Conservation (phyloP, 1,139 yeast species). For the Suhomyces maxii region DNA sequence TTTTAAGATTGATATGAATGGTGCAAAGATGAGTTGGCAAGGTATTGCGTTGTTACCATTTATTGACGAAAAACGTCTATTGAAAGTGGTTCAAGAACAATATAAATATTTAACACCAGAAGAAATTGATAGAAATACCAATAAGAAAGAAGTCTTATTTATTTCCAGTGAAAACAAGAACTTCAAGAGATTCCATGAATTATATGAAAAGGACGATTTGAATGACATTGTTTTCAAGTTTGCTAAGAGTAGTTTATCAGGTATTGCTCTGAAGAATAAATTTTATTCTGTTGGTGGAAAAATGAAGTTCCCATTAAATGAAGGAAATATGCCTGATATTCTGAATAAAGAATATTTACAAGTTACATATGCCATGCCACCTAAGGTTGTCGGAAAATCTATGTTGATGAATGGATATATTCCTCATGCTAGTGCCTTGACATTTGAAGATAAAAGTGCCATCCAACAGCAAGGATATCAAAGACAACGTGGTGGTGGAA, state of each 20-base stretch:
- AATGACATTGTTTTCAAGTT: conserved; percentile 43
- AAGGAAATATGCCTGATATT: conserved; percentile 57
- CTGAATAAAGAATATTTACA: conserved; percentile 56
- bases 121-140: conserved; percentile 71
- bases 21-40: conserved; percentile 93
- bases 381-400: conserved; percentile 61
- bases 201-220: conserved; percentile 29
- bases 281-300: conserved; percentile 49
- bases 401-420: conserved; percentile 82
- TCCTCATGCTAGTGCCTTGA: conserved; percentile 59
- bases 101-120: conserved; percentile 64
- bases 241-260: conserved; percentile 63
- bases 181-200: conserved; percentile 35
- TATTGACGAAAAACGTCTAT: conserved; percentile 77
- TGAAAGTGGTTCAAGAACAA: conserved; percentile 63
- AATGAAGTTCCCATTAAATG: conserved; percentile 60
- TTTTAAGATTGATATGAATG: conserved; percentile 91
- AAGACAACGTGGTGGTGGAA: conserved; percentile 27
- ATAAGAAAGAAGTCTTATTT: conserved; percentile 60
- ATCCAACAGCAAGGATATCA: conserved; percentile 48
- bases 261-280: conserved; percentile 49
- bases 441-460: conserved; percentile 68
- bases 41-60: conserved; percentile 90
- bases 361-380: conserved; percentile 58
- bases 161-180: conserved; percentile 59